phyloP scores from a whole-genome alignment of 371 early-diverging fungal genomes.

The Dichotomocladium elegans region DNA sequence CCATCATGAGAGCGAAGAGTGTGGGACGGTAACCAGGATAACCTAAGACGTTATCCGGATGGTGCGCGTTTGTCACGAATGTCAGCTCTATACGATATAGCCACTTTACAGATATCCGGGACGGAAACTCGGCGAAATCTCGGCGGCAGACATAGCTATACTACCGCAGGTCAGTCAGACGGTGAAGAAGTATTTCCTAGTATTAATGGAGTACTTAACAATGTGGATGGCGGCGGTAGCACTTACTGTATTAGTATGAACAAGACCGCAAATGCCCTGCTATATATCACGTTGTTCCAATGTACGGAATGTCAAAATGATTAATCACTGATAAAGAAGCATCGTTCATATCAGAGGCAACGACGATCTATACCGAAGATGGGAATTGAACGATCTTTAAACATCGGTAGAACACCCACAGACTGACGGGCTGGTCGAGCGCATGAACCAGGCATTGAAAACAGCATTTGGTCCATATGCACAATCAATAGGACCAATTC shows the following conservation, averaged over 20 bases:
- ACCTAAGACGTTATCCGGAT: neutral
- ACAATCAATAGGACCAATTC: constrained; percentile 9
- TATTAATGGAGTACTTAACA: constrained; percentile 19
- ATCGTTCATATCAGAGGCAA: constrained; percentile 8
- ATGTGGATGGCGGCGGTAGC: constrained; percentile 8
- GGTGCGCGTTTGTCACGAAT: neutral
- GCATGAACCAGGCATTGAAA: constrained; percentile 16
- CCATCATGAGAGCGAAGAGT: neutral
- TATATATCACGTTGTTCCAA: neutral
- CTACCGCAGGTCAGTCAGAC: too few relatives aligned
- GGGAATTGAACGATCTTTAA: constrained; percentile 1
- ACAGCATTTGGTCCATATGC: constrained; percentile 1
- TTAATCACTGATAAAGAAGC: constrained; percentile 14
- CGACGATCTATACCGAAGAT: constrained; percentile 3
- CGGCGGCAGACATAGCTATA: constrained; percentile 19
- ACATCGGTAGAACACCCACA: constrained; percentile 18
- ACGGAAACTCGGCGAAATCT: constrained; percentile 7
- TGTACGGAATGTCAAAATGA: neutral
- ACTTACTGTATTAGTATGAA: neutral
- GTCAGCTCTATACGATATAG: constrained; percentile 2
- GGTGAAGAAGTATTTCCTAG: constrained; percentile 15
- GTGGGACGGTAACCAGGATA: too few relatives aligned
- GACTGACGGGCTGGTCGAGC: constrained; percentile 13
- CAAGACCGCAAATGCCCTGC: neutral
- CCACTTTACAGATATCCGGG: neutral